These are phyloP conservation scores for Fusarium algeriense DNA, from an alignment of 2,329 filamentous ascomycete genomes.

Conservation along the genomic window DNA sequence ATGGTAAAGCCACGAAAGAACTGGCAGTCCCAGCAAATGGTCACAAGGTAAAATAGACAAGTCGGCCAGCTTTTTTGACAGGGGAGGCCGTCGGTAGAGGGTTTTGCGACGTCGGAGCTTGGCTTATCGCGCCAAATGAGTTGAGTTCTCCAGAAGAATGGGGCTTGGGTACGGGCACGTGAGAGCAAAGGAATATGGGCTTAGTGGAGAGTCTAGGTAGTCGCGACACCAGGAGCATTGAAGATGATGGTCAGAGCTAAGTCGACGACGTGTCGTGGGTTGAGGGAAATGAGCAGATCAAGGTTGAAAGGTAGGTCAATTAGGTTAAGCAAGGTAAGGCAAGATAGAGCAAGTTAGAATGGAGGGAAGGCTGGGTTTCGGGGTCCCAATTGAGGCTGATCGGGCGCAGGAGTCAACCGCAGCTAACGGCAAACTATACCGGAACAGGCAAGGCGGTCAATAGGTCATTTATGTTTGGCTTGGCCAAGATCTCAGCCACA, in stretches of 20 bases:
- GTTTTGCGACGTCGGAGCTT: conserved; percentile 47
- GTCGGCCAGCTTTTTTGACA: conserved; percentile 19
- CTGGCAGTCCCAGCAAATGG: conserved; percentile 26
- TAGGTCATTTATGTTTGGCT: conserved; percentile 38
- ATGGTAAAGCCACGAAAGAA: conserved; percentile 16
- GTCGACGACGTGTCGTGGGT: conserved; percentile 5
- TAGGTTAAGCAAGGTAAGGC: background rate
- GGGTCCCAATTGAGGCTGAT: conserved; percentile 47
- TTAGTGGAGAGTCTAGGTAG: background rate
- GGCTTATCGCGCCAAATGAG: conserved; percentile 41
- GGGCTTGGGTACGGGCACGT: conserved; percentile 28
- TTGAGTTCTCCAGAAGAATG: conserved; percentile 38
- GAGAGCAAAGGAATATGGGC: conserved; percentile 24
- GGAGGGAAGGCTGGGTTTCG: conserved; percentile 42
- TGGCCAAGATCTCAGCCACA: conserved; percentile 30
- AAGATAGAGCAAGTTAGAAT: conserved; percentile 3
- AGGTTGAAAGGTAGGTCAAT: conserved; percentile 23
- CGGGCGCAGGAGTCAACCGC: conserved; percentile 38
- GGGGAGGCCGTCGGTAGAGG: conserved; percentile 26
- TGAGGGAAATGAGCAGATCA: conserved; percentile 20
- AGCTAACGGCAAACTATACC: conserved; percentile 32
- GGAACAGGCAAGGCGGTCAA: conserved; percentile 44
- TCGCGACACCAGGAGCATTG: conserved; percentile 23
- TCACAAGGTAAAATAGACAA: conserved; percentile 12
- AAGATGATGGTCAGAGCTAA: conserved; percentile 3